phyloP scores from a whole-genome alignment of 805 yeast species.

The Candida gorgasii region DNA sequence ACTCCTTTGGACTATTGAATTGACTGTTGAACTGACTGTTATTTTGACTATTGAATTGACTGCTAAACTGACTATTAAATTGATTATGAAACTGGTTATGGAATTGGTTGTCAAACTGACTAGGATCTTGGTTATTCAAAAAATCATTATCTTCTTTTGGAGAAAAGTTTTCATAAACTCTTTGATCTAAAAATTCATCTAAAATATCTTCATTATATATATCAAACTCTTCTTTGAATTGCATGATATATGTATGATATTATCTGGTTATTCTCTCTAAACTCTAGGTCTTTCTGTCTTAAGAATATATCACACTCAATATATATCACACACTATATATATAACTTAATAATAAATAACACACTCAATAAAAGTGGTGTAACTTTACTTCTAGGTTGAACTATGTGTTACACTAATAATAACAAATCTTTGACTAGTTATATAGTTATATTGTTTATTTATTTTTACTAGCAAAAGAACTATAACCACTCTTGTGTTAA shows the following conservation, averaged over 20 bases:
- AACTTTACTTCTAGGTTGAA: not conserved
- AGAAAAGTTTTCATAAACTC: slow-evolving; percentile 42
- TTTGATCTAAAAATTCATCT: slow-evolving; percentile 57
- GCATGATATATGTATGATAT: slow-evolving; percentile 1
- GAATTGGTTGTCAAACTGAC: slow-evolving; percentile 6
- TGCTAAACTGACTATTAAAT: slow-evolving; percentile 1
- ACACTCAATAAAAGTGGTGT: not conserved
- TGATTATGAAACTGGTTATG: slow-evolving; percentile 1
- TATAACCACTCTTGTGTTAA: not conserved
- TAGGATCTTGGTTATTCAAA: not conserved
- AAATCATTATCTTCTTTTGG: slow-evolving; percentile 15
- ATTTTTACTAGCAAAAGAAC: not conserved
- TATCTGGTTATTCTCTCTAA: not conserved
- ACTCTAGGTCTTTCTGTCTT: not conserved
- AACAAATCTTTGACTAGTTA: not conserved
- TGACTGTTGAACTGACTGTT: slow-evolving; percentile 7
- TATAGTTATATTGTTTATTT: not conserved
- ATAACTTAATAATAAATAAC: not conserved
- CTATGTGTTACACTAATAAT: not conserved
- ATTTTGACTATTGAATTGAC: slow-evolving; percentile 6
- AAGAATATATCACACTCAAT: slow-evolving; percentile 1
- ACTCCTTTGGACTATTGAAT: slow-evolving; percentile 2
- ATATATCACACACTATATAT: not conserved
- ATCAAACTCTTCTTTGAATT: slow-evolving; percentile 4
- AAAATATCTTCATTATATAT: slow-evolving; percentile 46